These are phyloP conservation scores for Fusarium keratoplasticum DNA, from an alignment of 2,329 filamentous ascomycete genomes.

Conservation along the genomic window DNA sequence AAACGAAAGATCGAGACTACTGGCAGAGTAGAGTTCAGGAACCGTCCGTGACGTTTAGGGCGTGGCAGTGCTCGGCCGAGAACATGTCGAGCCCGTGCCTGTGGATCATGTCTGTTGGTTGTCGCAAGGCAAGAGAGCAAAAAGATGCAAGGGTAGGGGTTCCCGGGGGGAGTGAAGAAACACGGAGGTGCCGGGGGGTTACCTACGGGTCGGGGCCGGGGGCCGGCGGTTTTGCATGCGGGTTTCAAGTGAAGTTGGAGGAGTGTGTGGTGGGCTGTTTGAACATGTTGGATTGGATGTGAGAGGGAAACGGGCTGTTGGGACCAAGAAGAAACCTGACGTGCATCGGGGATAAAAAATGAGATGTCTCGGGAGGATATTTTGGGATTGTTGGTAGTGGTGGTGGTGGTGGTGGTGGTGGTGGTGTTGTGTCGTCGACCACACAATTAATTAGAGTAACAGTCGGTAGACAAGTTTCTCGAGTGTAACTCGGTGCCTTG, in stretches of 20 bases:
- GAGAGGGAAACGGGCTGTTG: background rate
- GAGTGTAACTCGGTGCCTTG: slow-evolving; percentile 32
- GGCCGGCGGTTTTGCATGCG: slow-evolving; percentile 28
- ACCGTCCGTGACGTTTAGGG: slow-evolving; percentile 31
- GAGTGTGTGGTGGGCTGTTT: slow-evolving; percentile 38
- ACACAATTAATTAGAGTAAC: background rate
- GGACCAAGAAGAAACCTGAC: background rate
- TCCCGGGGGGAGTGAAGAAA: slow-evolving; percentile 8
- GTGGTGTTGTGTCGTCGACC: background rate
- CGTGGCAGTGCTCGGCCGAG: slow-evolving; percentile 44
- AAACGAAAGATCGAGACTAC: slow-evolving; percentile 18
- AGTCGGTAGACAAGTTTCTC: background rate
- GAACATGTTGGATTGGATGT: background rate
- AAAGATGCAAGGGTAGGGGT: slow-evolving; percentile 10
- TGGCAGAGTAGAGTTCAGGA: slow-evolving; percentile 4
- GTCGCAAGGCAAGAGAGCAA: background rate
- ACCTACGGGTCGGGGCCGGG: slow-evolving; percentile 1
- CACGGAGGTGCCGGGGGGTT: slow-evolving; percentile 13
- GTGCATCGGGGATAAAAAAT: slow-evolving; percentile 21
- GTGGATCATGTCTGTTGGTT: background rate
- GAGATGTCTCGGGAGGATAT: slow-evolving; percentile 15
- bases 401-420: no score
- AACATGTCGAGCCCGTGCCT: slow-evolving; percentile 20
- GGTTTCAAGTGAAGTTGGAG: slow-evolving; percentile 42
- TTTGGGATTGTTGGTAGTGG: background rate